Evolutionary conservation across 2,329 filamentous ascomycete species (phyloP).

Genomic region (Cryphonectria radicalis): DNA sequence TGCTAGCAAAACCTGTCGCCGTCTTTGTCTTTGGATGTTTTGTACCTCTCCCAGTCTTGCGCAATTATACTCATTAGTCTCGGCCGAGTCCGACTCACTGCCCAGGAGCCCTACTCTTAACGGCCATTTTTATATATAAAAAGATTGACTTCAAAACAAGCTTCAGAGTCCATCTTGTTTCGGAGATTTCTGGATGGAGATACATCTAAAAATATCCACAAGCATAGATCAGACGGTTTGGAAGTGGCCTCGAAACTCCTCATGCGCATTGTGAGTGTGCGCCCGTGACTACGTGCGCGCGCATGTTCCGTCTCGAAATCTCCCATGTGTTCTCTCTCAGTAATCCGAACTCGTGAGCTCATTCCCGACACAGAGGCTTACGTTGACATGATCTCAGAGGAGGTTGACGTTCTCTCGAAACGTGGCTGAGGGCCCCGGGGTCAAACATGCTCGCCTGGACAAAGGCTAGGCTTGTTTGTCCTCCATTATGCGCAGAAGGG

Average conservation of each 20-base stretch:
- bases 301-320: background rate
- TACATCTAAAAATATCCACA: background rate
- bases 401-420: slow-evolving; percentile 4
- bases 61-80: background rate
- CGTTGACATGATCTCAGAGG: background rate
- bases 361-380: background rate
- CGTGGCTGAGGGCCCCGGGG: background rate
- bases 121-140: background rate
- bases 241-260: background rate
- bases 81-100: background rate
- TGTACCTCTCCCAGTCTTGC: background rate
- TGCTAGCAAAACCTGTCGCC: background rate
- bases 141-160: background rate
- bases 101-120: background rate
- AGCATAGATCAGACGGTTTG: slow-evolving; percentile 1
- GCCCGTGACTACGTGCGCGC: background rate
- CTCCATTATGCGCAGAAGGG: background rate
- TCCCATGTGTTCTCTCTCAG: background rate
- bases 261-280: background rate
- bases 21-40: background rate
- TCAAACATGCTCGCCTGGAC: background rate
- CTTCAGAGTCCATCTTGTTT: background rate
- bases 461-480: background rate
- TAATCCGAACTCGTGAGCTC: background rate
- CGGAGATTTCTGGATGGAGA: background rate